Base-by-base conservation (phyloP, 345 rosid genomes). In the rapeseed (Brassica napus) region DNA sequence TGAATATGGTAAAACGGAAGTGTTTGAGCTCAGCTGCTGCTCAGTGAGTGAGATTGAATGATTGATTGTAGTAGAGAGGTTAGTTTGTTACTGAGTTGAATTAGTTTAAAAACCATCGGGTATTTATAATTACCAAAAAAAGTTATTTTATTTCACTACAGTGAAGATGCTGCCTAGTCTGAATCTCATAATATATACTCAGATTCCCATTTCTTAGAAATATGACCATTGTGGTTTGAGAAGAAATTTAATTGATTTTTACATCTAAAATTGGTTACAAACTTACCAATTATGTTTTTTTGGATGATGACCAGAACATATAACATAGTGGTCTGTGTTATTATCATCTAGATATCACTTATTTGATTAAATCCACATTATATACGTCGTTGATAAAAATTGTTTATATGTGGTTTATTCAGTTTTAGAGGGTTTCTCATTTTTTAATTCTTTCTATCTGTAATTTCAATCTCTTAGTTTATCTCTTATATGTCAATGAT, bases 101-200 rank as follows among this genome's bases (percentile, higher is more conserved):
- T 54, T 54, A 42, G 31, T 65, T 74, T 47, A 6, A 3, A 54
- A 73, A 23, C 23, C 49, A 49, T 63, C 8, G 5, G 23, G 31
- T 42, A 60, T 4, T 32, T 62, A n/a, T 28, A 3, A 26, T 2
- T 31, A 7, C 42, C 11, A n/a, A 30, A 31, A 63, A 15, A 63
- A 2, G 21, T 28, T 28, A 28, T 28, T 28, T 28, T 28, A 28
- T 15, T 15, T n/a, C 23, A 47, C 63, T 64, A 7, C 49, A 8
- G n/a, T 26, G 12, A 58, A 67, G 68, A 42, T 39, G 68, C 58
- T 67, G 32, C 67, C 32, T 57, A 58, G 32, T 39, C 73, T 16
- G 54, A 7, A 14, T 32, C 54, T 14, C 54, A 54, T 63, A 39
- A 11, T 73, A 18, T 10, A 28, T 28, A 28, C 31, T 64, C 34